A percentile compares a stretch with the other conserved stretches of the same genome.
Evolutionary conservation across 2,329 filamentous ascomycete species (phyloP).

Genomic region (Raffaelea albimanens): DNA sequence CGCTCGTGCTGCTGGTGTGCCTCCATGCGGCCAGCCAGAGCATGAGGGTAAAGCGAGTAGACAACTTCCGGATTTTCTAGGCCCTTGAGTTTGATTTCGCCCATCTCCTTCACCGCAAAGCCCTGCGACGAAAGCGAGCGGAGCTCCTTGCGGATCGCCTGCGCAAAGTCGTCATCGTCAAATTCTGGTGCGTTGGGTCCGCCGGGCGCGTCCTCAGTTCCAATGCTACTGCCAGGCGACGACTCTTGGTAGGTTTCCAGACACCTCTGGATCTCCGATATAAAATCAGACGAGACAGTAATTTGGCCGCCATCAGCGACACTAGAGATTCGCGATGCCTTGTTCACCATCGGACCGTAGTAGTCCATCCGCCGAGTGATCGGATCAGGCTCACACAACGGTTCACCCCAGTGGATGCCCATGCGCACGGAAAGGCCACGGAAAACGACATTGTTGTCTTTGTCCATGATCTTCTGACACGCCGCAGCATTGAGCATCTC

Average conservation of each 20-base stretch:
- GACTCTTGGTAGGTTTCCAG: conserved; percentile 81
- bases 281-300: conserved; percentile 93
- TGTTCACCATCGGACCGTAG: conserved; percentile 98
- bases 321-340: conserved; percentile 84
- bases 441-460: conserved; percentile 84
- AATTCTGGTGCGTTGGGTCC: conserved; percentile 30
- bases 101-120: conserved; percentile 90
- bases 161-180: conserved; percentile 64
- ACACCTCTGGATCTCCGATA: conserved; percentile 87
- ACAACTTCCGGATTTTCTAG: conserved; percentile 95
- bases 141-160: conserved; percentile 77
- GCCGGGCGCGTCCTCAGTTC: conserved; percentile 15
- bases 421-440: conserved; percentile 90
- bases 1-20: conserved; percentile 48
- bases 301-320: conserved; percentile 96
- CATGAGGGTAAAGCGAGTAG: conserved; percentile 90
- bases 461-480: conserved; percentile 73
- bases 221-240: conserved; percentile 45
- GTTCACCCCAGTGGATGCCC: conserved; percentile 93
- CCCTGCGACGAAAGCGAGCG: conserved; percentile 81
- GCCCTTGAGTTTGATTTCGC: conserved; percentile 90
- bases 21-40: conserved; percentile 69
- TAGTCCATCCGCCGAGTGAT: conserved; percentile 99
- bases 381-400: conserved; percentile 90
- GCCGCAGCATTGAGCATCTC: conserved; percentile 83